Base-by-base conservation (phyloP, 805 yeast species). In the Trichomonascus vanleenenianus region DNA sequence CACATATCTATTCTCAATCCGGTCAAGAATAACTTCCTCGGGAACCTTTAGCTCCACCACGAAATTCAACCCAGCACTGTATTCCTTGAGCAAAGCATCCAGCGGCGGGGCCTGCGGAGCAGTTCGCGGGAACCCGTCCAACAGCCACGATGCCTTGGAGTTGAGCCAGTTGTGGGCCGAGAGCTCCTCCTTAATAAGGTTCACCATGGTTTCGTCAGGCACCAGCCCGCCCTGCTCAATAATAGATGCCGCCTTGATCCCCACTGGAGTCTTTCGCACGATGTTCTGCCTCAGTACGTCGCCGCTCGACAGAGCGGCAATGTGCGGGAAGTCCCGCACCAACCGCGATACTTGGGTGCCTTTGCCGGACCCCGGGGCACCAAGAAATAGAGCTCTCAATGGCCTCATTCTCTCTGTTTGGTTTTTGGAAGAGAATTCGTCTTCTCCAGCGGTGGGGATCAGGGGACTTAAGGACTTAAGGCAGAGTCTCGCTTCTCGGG, bases 351-450 rank as follows among this genome's bases (percentile, higher is more conserved):
- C 83, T 53, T 83, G 85, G 0, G 97, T 89, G 1, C 97, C 97
- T 60, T 89, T 89, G 1, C 97, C 97, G 1, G 96, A 75, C 0
- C 97, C 97, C 0, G 97, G 97, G 0, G 97, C 95, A 2, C 97
- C 97, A 20, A 91, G 66, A 7, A 89, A 68, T 22, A 89, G 70
- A 33, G 87, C 63, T 55, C 96, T 45, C n/a, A 57, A 34, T 9
- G 60, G 57, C 34, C 53, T 40, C 25, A 51, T 38, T 25, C 35
- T 22, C 4, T 22, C 7, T 22, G 27, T 22, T 5, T 22, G 27
- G 27, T n/a, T n/a, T n/a, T n/a, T n/a, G 27, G 27, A 22, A 22
- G 27, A 22, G 27, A 22, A 8, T 22, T 22, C 27, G 27, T 22
- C 27, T 22, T 22, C 27, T 22, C 27, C 27, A 22, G 27, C 27